Base-by-base conservation (phyloP, 345 rosid genomes). In the Brassica nigra region DNA sequence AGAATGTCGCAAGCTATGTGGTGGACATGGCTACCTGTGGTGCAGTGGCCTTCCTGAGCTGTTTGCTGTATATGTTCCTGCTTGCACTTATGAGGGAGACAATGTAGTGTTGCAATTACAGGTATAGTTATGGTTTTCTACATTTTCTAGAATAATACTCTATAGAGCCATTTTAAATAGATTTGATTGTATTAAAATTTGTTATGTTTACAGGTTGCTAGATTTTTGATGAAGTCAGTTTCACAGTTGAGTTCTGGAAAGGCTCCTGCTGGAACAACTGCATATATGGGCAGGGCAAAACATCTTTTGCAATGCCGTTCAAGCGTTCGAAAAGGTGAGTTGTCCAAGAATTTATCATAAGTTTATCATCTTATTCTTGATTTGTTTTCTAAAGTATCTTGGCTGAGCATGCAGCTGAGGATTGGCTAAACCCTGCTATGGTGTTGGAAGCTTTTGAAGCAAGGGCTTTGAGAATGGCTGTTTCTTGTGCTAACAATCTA, bases 21-120 rank as follows among this genome's bases (percentile, higher is more conserved):
- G 99, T 80, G 98, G 99, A 68, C 99, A 95, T 84, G 99, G 99
- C 63, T 95, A 95, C 83, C 86, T 95, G 44, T 83, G 84, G 74
- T 80, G 90, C 83, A 92, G 99, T 70, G 99, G 98, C 58, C 95
- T 92, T 73, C 95, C 95, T 36, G 97, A 95, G 81, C 79, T 95
- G 76, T 90, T 95, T 87, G 98, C 90, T 12, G 94, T 91, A 28
- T 95, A 90, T 86, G 86, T 90, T 64, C 97, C 97, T 66, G 90
- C 95, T 64, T 95, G 99, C 76, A 92, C 99, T 0, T 95, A 91
- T 9, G 97, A 95, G 80, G 97, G 95, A 85, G 99, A 92, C 89
- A 95, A 95, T 59, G 54, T 87, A 63, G 97, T 95, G 70, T 84
- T 92, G 67, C 97, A 89, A 11, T 84, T 92, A 81, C 99, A 95